A percentile compares a stretch with the other conserved stretches of the same genome.
phyloP scores from a whole-genome alignment of 2,329 filamentous ascomycete genomes.

The Falciphora oryzae region DNA sequence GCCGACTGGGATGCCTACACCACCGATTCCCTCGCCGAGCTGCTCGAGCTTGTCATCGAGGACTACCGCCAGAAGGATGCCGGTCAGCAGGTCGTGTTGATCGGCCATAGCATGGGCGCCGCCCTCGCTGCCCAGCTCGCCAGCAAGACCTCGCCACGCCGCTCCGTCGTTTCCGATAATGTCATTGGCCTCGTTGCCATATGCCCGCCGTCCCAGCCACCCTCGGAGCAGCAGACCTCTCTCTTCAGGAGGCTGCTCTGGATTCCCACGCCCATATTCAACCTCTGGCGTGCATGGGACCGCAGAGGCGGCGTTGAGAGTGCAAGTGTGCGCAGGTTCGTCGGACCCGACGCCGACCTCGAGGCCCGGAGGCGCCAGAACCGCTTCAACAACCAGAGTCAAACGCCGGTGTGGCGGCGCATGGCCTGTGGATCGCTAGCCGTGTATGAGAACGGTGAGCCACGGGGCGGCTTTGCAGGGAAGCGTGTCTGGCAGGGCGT shows the following conservation, averaged over 20 bases:
- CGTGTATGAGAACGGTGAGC: slow-evolving; percentile 43
- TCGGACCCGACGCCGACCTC: slow-evolving; percentile 58
- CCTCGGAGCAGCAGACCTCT: slow-evolving; percentile 44
- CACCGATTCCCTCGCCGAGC: slow-evolving; percentile 65
- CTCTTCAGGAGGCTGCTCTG: slow-evolving; percentile 53
- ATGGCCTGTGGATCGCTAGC: slow-evolving; percentile 72
- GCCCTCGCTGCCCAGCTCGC: slow-evolving; percentile 70
- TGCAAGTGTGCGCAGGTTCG: slow-evolving; percentile 71
- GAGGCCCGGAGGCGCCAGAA: slow-evolving; percentile 64
- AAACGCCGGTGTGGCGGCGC: slow-evolving; percentile 73
- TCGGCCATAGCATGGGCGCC: slow-evolving; percentile 89
- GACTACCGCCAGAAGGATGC: slow-evolving; percentile 58
- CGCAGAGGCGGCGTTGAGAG: slow-evolving; percentile 72
- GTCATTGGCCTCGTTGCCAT: slow-evolving; percentile 75
- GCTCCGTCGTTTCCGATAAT: slow-evolving; percentile 44
- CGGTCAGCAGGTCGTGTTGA: slow-evolving; percentile 67
- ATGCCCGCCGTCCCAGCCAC: slow-evolving; percentile 67
- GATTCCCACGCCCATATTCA: slow-evolving; percentile 67
- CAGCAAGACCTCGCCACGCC: slow-evolving; percentile 37
- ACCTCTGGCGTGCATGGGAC: slow-evolving; percentile 73
- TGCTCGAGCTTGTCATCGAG: slow-evolving; percentile 70
- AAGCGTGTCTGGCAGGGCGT: slow-evolving; percentile 67
- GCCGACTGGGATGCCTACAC: slow-evolving; percentile 73
- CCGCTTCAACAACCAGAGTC: slow-evolving; percentile 76
- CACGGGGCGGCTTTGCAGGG: slow-evolving; percentile 62